Evolutionary conservation across 108 stramenopile species (phyloP).

Genomic region (Stephanodiscus triporus): DNA sequence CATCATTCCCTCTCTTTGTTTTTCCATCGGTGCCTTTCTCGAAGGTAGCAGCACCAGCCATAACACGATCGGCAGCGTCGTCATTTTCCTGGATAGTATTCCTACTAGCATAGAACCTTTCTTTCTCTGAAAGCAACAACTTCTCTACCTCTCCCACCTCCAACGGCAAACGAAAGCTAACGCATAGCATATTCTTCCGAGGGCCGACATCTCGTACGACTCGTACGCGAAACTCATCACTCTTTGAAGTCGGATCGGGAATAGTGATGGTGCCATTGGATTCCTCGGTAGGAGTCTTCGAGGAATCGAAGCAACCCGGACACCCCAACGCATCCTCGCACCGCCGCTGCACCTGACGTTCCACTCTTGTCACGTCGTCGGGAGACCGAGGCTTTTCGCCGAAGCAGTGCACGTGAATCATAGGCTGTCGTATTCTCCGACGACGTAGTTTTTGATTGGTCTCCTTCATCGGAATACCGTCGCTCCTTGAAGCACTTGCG

Average conservation of each 20-base stretch:
- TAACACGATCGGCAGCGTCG: background rate
- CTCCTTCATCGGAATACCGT: background rate
- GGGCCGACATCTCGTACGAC: conserved; percentile 83
- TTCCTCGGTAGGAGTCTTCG: background rate
- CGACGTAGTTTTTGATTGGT: background rate
- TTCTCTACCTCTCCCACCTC: conserved; percentile 48
- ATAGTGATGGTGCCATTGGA: background rate
- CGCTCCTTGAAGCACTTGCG: background rate
- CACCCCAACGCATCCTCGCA: conserved; percentile 75
- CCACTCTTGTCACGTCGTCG: conserved; percentile 42
- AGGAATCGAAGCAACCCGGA: conserved; percentile 36
- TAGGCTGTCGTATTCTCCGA: conserved; percentile 34
- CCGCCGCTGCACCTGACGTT: conserved; percentile 52
- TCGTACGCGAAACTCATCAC: conserved; percentile 48
- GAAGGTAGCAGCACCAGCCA: background rate
- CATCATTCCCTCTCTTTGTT: background rate
- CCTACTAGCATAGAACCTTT: background rate
- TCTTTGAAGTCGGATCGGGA: conserved; percentile 1
- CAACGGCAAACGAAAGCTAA: conserved; percentile 71
- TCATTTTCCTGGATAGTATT: background rate
- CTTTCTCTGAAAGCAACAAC: background rate
- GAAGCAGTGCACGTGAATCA: conserved; percentile 87
- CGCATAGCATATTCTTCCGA: conserved; percentile 87
- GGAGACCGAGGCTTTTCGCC: conserved; percentile 55
- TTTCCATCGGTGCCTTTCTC: background rate